phyloP scores from a whole-genome alignment of 1,284 basidiomycete genomes.

The Microbotryomycetes sp. region DNA sequence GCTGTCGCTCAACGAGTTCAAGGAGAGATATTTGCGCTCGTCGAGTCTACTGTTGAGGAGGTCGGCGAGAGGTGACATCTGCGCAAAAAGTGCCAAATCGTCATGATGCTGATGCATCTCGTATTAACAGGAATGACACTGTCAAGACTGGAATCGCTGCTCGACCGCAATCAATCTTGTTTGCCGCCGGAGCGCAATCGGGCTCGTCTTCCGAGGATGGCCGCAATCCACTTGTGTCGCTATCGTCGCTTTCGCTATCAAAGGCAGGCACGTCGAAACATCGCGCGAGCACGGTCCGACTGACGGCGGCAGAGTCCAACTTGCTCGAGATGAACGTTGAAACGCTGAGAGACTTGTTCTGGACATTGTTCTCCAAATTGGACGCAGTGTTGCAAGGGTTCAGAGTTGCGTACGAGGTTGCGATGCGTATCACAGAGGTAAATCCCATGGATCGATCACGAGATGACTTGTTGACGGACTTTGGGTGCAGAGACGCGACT shows the following conservation, averaged over 20 bases:
- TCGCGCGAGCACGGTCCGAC: constrained; percentile 47
- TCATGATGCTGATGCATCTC: constrained; percentile 34
- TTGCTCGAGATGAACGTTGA: constrained; percentile 64
- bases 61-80: constrained; percentile 67
- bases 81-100: constrained; percentile 38
- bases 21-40: constrained; percentile 73
- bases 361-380: constrained; percentile 95
- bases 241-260: constrained; percentile 4
- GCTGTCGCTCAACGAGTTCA: constrained; percentile 74
- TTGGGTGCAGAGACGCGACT: constrained; percentile 62
- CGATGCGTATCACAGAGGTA: constrained; percentile 77
- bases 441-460: constrained; percentile 37
- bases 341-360: constrained; percentile 86
- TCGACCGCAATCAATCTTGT: constrained; percentile 3
- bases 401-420: constrained; percentile 83
- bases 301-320: constrained; percentile 69
- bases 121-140: constrained; percentile 24
- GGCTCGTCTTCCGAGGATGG: background rate
- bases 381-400: constrained; percentile 92
- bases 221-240: constrained; percentile 12
- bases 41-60: constrained; percentile 82
- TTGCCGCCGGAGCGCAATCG: background rate
- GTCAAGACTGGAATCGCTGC: constrained; percentile 5
- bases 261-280: constrained; percentile 1
- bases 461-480: background rate